Conservation (phyloP, 805 yeast genomes). For the Ogataea henricii region DNA sequence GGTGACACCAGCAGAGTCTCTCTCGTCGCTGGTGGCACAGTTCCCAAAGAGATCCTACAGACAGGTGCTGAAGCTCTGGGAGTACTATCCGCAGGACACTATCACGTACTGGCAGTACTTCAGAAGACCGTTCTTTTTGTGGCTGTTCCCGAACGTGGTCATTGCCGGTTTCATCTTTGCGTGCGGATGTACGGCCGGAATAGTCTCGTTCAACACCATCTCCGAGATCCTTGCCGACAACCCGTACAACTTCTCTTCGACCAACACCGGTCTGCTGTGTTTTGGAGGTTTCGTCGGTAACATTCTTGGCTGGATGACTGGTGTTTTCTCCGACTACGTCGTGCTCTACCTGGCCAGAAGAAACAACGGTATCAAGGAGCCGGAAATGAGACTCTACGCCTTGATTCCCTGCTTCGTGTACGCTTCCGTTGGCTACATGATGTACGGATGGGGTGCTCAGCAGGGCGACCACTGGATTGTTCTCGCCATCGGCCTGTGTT, state of each 20-base stretch:
- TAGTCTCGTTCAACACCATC: slow-evolving; percentile 13
- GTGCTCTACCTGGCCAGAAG: slow-evolving; percentile 38
- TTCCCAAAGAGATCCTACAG: slow-evolving; percentile 9
- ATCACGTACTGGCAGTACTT: slow-evolving; percentile 16
- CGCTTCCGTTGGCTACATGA: slow-evolving; percentile 17
- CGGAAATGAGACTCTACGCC: slow-evolving; percentile 45
- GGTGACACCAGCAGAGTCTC: neutral
- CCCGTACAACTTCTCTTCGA: slow-evolving; percentile 40
- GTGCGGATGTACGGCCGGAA: slow-evolving; percentile 10
- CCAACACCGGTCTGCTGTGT: slow-evolving; percentile 41
- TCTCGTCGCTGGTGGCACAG: neutral
- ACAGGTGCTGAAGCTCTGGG: slow-evolving; percentile 8
- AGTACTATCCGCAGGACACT: slow-evolving; percentile 10
- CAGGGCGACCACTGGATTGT: slow-evolving; percentile 14
- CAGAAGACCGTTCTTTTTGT: slow-evolving; percentile 13
- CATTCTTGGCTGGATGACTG: slow-evolving; percentile 42
- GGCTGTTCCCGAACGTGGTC: slow-evolving; percentile 13
- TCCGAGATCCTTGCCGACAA: slow-evolving; percentile 35
- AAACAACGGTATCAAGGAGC: slow-evolving; percentile 45
- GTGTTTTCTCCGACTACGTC: slow-evolving; percentile 38
- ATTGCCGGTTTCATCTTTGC: slow-evolving; percentile 16
- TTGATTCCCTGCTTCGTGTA: slow-evolving; percentile 35
- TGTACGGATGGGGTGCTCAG: slow-evolving; percentile 22
- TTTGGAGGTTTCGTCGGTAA: slow-evolving; percentile 43
- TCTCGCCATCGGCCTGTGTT: slow-evolving; percentile 16